Evolutionary conservation across 2,329 filamentous ascomycete species (phyloP).

Genomic region (Didymella pomorum): DNA sequence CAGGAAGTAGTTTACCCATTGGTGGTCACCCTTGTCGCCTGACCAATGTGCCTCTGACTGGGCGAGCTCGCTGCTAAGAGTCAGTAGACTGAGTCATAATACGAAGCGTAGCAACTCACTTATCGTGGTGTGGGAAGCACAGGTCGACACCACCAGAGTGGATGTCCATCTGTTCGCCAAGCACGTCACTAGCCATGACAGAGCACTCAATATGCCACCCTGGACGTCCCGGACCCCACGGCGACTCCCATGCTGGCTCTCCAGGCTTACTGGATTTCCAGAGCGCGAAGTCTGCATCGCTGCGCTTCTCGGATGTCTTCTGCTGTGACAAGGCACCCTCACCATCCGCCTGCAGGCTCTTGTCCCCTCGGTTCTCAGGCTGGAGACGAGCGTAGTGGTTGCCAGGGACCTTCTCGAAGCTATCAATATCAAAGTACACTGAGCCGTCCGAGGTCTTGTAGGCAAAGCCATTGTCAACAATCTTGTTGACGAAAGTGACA

Average conservation of each 20-base stretch:
- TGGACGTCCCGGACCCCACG: conserved; percentile 86
- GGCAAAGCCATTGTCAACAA: conserved; percentile 85
- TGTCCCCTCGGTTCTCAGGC: conserved; percentile 85
- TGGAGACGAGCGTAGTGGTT: conserved; percentile 86
- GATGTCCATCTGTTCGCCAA: conserved; percentile 87
- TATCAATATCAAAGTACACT: conserved; percentile 90
- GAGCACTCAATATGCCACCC: conserved; percentile 99
- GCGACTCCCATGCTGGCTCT: conserved; percentile 87
- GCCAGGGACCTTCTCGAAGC: conserved; percentile 79
- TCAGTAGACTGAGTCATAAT: conserved; percentile 10
- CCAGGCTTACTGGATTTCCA: conserved; percentile 94
- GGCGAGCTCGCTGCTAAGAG: conserved; percentile 68
- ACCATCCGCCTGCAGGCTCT: conserved; percentile 83
- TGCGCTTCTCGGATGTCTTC: conserved; percentile 72
- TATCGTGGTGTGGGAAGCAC: conserved; percentile 80
- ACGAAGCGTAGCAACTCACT: conserved; percentile 48
- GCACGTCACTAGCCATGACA: conserved; percentile 90
- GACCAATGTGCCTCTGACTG: conserved; percentile 87
- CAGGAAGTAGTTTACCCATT: conserved; percentile 95
- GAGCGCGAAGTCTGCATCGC: conserved; percentile 84
- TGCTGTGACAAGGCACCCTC: conserved; percentile 76
- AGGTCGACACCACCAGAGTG: conserved; percentile 93
- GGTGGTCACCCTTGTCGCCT: conserved; percentile 55
- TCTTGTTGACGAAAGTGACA: conserved; percentile 80
- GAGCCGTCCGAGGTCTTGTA: conserved; percentile 80